A percentile compares a stretch with the other conserved stretches of the same genome.
These are phyloP conservation scores for Boletus vinaceobasis DNA, from an alignment of 768 basidiomycete species.

Conservation along the genomic window DNA sequence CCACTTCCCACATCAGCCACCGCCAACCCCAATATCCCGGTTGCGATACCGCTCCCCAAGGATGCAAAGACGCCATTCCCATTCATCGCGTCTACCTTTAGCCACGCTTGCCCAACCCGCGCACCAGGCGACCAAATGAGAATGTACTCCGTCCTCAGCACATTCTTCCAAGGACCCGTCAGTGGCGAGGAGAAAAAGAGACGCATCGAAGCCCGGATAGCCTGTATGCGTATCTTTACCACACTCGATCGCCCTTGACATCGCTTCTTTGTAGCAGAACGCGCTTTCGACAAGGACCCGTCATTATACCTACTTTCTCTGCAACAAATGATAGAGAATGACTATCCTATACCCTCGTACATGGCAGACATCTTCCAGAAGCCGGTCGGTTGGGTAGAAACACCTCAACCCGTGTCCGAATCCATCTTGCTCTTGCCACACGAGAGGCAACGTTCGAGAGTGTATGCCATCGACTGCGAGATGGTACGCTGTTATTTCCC, in stretches of 20 bases:
- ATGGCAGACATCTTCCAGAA: conserved; percentile 68
- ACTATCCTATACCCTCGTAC: conserved; percentile 87
- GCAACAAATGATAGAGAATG: conserved; percentile 92
- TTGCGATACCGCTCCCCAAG: conserved; percentile 40
- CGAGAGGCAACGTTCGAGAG: conserved; percentile 38
- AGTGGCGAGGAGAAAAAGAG: conserved; percentile 77
- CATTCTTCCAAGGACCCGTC: conserved; percentile 80
- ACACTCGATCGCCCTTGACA: conserved; percentile 2
- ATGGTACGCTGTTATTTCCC: conserved; percentile 60
- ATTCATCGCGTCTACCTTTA: conserved; percentile 78
- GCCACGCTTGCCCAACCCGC: conserved; percentile 88
- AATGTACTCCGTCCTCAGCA: conserved; percentile 81
- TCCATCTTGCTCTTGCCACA: conserved; percentile 31
- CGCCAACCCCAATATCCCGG: conserved; percentile 51
- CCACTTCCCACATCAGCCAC: conserved; percentile 69
- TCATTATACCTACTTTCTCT: conserved; percentile 68
- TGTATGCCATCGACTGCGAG: conserved; percentile 93
- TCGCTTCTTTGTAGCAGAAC: conserved; percentile 45
- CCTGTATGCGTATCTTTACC: conserved; percentile 25
- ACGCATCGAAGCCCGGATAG: conserved; percentile 45
- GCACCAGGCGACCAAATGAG: conserved; percentile 85
- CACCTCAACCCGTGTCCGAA: conserved; percentile 46
- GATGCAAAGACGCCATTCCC: conserved; percentile 43
- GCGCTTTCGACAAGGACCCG: conserved; percentile 59
- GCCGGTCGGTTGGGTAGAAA: conserved; percentile 78